Evolutionary conservation across 306 rosid species (phyloP).

Genomic region (Spatholobus suberectus): DNA sequence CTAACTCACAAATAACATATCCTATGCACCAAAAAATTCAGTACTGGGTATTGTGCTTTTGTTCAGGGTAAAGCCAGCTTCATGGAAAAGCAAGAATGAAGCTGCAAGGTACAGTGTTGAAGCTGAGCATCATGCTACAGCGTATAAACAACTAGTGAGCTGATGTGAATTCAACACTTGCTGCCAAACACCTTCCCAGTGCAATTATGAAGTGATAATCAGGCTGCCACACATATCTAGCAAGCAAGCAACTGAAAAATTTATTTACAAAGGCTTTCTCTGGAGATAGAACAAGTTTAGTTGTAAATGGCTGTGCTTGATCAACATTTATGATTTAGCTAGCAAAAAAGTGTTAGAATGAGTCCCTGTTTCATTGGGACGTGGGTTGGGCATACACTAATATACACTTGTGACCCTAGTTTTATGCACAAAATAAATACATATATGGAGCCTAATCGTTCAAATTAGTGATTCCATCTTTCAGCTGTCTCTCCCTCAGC

Average conservation of each 20-base stretch:
- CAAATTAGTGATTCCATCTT: slow-evolving; percentile 19
- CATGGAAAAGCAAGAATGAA: not conserved
- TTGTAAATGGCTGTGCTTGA: not conserved
- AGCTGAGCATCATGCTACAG: not conserved
- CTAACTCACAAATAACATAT: not conserved
- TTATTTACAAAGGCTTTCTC: not conserved
- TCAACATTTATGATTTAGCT: not conserved
- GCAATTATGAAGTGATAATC: not conserved
- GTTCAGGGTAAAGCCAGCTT: not conserved
- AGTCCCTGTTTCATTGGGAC: not conserved
- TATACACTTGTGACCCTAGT: not conserved
- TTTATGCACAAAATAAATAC: slow-evolving; percentile 11
- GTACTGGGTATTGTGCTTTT: not conserved
- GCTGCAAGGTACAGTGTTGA: not conserved
- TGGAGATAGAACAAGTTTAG: not conserved
- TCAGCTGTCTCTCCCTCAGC: not conserved
- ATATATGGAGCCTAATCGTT: not conserved
- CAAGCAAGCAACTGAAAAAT: slow-evolving; percentile 6
- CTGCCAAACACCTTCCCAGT: not conserved
- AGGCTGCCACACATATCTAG: not conserved
- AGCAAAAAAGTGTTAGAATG: not conserved
- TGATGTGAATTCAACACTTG: not conserved
- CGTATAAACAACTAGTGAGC: not conserved
- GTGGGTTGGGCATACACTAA: not conserved
- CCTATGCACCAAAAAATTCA: not conserved